phyloP scores from a whole-genome alignment of 2,329 filamentous ascomycete species.

The Epichloe sylvatica region DNA sequence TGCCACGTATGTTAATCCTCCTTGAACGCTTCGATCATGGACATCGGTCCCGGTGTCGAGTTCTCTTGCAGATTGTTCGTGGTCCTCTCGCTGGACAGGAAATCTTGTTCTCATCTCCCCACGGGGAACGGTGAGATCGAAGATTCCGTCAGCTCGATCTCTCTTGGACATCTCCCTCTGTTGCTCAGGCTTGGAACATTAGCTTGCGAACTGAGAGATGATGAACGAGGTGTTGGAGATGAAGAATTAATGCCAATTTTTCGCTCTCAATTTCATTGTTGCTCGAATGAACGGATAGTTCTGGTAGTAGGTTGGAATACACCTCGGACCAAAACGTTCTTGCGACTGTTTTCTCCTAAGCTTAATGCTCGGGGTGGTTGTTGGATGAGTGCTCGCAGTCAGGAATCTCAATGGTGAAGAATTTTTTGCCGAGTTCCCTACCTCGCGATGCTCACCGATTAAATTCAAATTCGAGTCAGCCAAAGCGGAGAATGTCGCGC shows the following conservation, averaged over 20 bases:
- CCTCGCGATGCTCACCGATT: slow-evolving; percentile 49
- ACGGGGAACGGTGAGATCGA: slow-evolving; percentile 13
- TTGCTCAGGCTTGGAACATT: slow-evolving; percentile 30
- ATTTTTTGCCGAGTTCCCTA: slow-evolving; percentile 1
- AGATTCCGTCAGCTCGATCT: slow-evolving; percentile 60
- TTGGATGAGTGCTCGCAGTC: slow-evolving; percentile 47
- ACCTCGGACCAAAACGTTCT: slow-evolving; percentile 8
- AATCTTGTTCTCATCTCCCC: slow-evolving; percentile 9
- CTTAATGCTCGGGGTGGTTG: slow-evolving; percentile 50
- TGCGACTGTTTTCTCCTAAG: slow-evolving; percentile 24
- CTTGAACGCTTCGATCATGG: slow-evolving; percentile 21
- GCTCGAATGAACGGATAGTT: slow-evolving; percentile 14
- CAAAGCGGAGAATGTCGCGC: slow-evolving; percentile 83
- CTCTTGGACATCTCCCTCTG: slow-evolving; percentile 51
- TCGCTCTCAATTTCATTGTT: slow-evolving; percentile 69
- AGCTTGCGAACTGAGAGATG: slow-evolving; percentile 43
- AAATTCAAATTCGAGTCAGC: slow-evolving; percentile 73
- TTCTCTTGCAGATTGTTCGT: slow-evolving; percentile 55
- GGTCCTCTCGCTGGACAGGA: slow-evolving; percentile 65
- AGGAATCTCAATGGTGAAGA: background rate
- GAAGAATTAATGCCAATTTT: slow-evolving; percentile 42
- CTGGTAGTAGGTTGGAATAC: slow-evolving; percentile 15
- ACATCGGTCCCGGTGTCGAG: slow-evolving; percentile 34
- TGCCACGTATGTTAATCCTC: slow-evolving; percentile 39
- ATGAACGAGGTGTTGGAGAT: slow-evolving; percentile 62